Base-by-base conservation (phyloP, 1,139 yeast genomes). In the Spathaspora jeffriesii region DNA sequence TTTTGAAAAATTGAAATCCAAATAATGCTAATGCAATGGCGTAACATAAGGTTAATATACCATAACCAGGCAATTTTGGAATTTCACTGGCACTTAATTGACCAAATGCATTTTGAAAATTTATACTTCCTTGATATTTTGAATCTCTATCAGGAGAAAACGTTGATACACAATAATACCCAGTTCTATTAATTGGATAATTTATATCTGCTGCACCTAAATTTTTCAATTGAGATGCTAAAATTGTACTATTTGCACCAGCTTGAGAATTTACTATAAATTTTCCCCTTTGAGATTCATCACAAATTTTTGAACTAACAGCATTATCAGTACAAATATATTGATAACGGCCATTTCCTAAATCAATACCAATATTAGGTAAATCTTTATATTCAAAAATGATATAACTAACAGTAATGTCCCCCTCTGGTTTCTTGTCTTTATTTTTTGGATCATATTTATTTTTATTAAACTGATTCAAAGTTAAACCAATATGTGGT, bases 41-140 rank as follows among this genome's bases (percentile, higher is more conserved):
- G 62, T 93, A 95, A 43, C 88, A 83, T 45, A 93, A 73, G 1
- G 97, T 89, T 56, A 92, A 75, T 22, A 88, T 81, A 1, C 97
- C 98, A 63, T 89, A 95, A 32, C 92, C 82, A 5, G 96, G 91
- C 53, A 93, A 76, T 60, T 92, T 90, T 22, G 98, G 97, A 54
- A 90, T 86, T 64, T 93, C 96, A 45, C 93, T 76, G 5, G 96
- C 99, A 36, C 96, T 81, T 51, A 93, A 73, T 53, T 88, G 81
- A 47, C 99, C 99, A 67, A 79, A 93, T 2, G 98, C 89, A 67
- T 91, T 92, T 69, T 90, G 95, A 68, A 89, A 93, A 59, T 84
- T 84, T 38, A 87, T 85, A 21, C 70, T 68, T 11, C 93, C 89
- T 45, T 74, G 66, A 64, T 85, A 93, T 40, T 76, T 70, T 31